Conservation (phyloP, 768 basidiomycete genomes). For the Megacollybia marginata region DNA sequence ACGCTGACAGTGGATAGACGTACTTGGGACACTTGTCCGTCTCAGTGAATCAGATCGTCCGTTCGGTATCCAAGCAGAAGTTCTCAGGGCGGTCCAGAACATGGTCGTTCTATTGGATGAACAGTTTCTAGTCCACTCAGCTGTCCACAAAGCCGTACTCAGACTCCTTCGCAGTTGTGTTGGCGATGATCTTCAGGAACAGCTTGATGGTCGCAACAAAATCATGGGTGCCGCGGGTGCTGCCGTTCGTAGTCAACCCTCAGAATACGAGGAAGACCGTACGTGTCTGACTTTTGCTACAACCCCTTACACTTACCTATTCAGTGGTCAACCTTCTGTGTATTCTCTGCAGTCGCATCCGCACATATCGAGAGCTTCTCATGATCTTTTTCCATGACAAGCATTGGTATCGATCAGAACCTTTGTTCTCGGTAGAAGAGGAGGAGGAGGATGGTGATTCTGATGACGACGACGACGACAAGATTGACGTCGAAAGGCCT, state of each 20-base stretch:
- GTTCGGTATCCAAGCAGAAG: constrained; percentile 85
- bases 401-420: constrained; percentile 75
- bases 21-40: constrained; percentile 76
- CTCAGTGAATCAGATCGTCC: constrained; percentile 83
- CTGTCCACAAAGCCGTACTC: constrained; percentile 82
- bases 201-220: constrained; percentile 62
- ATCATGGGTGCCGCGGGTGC: constrained; percentile 82
- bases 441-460: constrained; percentile 63
- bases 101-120: constrained; percentile 91
- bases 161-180: constrained; percentile 80
- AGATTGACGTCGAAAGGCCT: constrained; percentile 15
- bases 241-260: constrained; percentile 60
- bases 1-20: constrained; percentile 38
- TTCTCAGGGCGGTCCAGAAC: constrained; percentile 79
- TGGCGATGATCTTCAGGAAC: constrained; percentile 88
- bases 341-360: constrained; percentile 86
- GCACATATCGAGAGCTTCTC: constrained; percentile 80
- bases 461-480: constrained; percentile 31
- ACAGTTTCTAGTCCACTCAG: constrained; percentile 88
- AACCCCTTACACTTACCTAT: constrained; percentile 1
- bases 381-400: constrained; percentile 98
- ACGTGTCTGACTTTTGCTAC: constrained; percentile 23
- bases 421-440: constrained; percentile 69
- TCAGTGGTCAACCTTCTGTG: constrained; percentile 88
- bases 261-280: constrained; percentile 87